Conservation (phyloP, 108 stramenopile genomes). For the Nitzschia sp. region DNA sequence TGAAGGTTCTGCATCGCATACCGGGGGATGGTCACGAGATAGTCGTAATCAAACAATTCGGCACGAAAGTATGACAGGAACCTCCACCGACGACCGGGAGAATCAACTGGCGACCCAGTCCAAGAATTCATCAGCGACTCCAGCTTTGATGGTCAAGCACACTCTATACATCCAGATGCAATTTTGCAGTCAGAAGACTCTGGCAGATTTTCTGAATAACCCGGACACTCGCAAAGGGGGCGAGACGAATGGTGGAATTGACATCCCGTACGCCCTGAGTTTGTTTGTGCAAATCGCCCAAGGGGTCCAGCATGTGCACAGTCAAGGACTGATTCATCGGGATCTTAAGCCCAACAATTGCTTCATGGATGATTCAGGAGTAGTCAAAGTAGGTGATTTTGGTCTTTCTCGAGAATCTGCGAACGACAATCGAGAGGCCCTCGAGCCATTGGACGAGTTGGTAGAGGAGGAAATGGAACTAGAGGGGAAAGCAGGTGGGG, state of each 20-base stretch:
- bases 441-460: conserved; percentile 6
- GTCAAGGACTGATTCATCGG: conserved; percentile 91
- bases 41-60: conserved; percentile 8
- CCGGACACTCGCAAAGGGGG: conserved; percentile 56
- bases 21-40: conserved; percentile 14
- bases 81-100: neutral
- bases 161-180: conserved; percentile 98
- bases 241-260: conserved; percentile 33
- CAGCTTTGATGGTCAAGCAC: conserved; percentile 32
- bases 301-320: conserved; percentile 92
- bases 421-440: conserved; percentile 23
- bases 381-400: conserved; percentile 89
- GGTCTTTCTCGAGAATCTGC: conserved; percentile 74
- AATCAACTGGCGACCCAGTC: neutral
- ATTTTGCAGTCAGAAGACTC: conserved; percentile 88
- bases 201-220: conserved; percentile 78
- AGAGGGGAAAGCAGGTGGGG: neutral
- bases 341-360: conserved; percentile 93
- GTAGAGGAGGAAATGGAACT: neutral
- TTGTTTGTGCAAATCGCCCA: conserved; percentile 90
- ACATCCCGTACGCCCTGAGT: conserved; percentile 73
- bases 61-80: neutral
- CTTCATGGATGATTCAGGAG: conserved; percentile 80
- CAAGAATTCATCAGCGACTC: neutral
- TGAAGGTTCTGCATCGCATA: conserved; percentile 14